Evolutionary conservation across 441 rosid species (phyloP), one percentile per base, ranked within the genome.

Genomic region (Arabidopsis lyrata): DNA sequence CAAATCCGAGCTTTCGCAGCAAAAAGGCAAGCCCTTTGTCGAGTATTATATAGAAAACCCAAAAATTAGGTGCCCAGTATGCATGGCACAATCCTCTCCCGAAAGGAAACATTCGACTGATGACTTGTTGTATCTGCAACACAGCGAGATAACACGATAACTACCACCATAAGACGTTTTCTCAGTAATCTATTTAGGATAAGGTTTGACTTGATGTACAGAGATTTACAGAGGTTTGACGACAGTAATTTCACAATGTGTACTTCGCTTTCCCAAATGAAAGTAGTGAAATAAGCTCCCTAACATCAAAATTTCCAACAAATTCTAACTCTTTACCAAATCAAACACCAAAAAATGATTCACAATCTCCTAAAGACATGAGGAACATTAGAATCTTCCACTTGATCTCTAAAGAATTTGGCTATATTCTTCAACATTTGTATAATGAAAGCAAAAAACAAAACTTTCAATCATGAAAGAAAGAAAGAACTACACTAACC

Each of bases 1-100:
- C 68, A 41, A 88, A 82, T 1, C 97, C 90, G 34, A 90, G 77
- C 75, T 76, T 89, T 73, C 85, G 80, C 24, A 90, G 83, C 2
- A 76, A 18, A 79, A 85, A 82, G 61, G 89, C 84, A 38, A 89
- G 83, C 15, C 81, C 85, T 80, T 95, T 95, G 83, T 95, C 99
- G 5, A 90, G 69, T 48, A 88, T 52, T 44, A 95, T 88, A 70
- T 95, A 95, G 83, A 92, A 89, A 44, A 90, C 97, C 97, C 97
- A 95, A 69, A 95, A 86, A 56, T 92, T 95, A 9, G 97, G 99
- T 6, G 99, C 97, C 99, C 99, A 95, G 32, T 88, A 95, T 6
- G 97, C 97, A 81, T 95, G 99, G 75, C 97, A 92, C 67, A 95
- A 85, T 68, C 99, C 99, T 89, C 97, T 88, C 65, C 99, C 99